phyloP scores from a whole-genome alignment of 78 protist genomes.

The Cavenderia fasciculata region DNA sequence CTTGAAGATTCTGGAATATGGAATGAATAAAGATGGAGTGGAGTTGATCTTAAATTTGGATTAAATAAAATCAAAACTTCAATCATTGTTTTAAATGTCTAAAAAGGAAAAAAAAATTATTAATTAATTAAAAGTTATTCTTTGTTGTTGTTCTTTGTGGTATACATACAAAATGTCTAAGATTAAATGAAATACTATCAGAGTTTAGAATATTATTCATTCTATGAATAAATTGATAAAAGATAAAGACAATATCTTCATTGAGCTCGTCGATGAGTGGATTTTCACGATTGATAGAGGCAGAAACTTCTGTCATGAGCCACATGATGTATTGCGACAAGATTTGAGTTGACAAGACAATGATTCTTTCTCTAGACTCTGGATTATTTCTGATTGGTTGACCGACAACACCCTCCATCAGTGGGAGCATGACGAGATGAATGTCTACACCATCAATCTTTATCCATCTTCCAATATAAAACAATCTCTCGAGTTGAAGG shows the following conservation, averaged over 20 bases:
- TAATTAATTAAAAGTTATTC: too few species aligned
- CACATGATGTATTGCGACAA: slow-evolving; percentile 1
- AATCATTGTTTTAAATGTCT: neutral
- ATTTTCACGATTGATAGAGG: neutral
- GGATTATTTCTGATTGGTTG: neutral
- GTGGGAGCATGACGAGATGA: neutral
- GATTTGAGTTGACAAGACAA: neutral
- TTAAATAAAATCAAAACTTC: slow-evolving; percentile 2
- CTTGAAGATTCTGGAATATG: neutral
- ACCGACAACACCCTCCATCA: slow-evolving; percentile 20
- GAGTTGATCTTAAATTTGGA: neutral
- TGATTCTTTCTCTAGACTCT: slow-evolving; percentile 1
- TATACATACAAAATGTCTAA: slow-evolving; percentile 11
- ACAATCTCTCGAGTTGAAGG: neutral
- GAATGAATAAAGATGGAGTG: neutral
- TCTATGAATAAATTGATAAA: slow-evolving; percentile 27
- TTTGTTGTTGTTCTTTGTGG: neutral
- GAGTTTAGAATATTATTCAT: neutral
- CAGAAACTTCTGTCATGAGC: neutral
- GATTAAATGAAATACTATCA: neutral
- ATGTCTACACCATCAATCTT: neutral
- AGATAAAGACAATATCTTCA: neutral
- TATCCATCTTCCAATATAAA: slow-evolving; percentile 14
- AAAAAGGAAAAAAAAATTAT: neutral
- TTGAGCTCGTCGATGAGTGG: neutral